Percentiles rank a stretch among this genome's conserved stretches.
These are phyloP conservation scores for Magnaporthiopsis incrustans DNA, from an alignment of 2,329 filamentous ascomycete genomes.

Conservation along the genomic window DNA sequence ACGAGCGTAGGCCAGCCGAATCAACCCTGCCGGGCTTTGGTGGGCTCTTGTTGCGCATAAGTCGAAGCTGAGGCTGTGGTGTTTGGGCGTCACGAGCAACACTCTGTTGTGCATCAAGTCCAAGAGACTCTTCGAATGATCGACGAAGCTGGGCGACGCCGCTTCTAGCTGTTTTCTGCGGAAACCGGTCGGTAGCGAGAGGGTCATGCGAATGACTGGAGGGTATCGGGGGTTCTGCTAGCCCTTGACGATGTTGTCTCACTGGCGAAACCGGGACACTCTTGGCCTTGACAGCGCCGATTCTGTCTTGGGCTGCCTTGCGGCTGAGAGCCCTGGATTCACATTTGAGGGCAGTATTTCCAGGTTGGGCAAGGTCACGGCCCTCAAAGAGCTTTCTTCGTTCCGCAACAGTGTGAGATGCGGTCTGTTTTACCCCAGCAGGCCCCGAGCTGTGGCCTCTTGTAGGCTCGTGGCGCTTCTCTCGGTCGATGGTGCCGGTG, in stretches of 20 bases:
- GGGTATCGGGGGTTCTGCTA: background rate
- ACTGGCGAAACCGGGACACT: background rate
- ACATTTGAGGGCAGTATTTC: no score
- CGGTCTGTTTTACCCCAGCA: background rate
- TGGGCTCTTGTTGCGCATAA: no score
- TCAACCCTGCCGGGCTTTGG: background rate
- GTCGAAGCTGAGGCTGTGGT: background rate
- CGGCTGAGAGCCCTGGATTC: background rate
- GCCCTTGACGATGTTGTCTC: background rate
- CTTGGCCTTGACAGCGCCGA: background rate
- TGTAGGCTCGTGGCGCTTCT: background rate
- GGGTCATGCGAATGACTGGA: background rate
- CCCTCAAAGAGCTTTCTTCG: constrained; percentile 7
- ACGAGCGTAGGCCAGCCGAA: no score
- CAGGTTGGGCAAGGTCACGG: background rate
- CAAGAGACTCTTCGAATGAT: background rate
- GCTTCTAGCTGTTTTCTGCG: no score
- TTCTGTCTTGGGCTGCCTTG: background rate
- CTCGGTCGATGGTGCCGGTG: background rate
- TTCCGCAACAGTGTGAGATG: background rate
- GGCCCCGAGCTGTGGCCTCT: background rate
- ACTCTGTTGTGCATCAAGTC: background rate
- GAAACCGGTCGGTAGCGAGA: no score
- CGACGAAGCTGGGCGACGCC: constrained; percentile 1
- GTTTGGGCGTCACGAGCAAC: background rate